A percentile compares a stretch with the other conserved stretches of the same genome.
Evolutionary conservation across 2,329 filamentous ascomycete genomes (phyloP).

Genomic region (Cladophialophora yegresii): DNA sequence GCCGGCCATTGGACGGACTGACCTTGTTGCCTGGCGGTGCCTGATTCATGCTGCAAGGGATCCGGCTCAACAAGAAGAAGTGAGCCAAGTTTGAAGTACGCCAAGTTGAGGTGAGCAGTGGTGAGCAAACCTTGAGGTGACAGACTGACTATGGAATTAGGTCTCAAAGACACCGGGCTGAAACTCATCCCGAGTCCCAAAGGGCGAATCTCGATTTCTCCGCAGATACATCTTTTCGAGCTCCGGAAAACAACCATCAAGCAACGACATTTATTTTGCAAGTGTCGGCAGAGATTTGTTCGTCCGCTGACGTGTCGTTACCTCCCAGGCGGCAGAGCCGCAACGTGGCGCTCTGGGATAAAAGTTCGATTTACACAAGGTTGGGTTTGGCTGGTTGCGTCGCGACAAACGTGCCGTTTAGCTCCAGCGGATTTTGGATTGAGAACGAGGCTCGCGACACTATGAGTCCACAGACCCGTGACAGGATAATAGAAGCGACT

Average conservation of each 20-base stretch:
- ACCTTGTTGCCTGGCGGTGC: slow-evolving; percentile 10
- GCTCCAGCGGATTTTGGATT: background rate
- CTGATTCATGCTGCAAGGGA: background rate
- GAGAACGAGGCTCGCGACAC: background rate
- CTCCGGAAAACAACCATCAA: too few relatives aligned
- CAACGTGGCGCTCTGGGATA: background rate
- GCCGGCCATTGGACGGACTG: background rate
- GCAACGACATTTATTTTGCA: too few relatives aligned
- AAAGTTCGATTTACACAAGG: too few relatives aligned
- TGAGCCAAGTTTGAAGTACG: background rate
- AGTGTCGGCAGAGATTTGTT: background rate
- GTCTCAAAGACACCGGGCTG: background rate
- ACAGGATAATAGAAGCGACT: background rate
- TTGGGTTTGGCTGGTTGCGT: background rate
- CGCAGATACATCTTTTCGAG: background rate
- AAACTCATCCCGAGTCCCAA: background rate
- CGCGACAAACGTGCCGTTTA: background rate
- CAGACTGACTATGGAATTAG: background rate
- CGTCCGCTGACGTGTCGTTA: background rate
- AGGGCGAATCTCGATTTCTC: background rate
- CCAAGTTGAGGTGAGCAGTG: too few relatives aligned
- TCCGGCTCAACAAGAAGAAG: background rate
- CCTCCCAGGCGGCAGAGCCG: background rate
- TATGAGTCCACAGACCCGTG: background rate
- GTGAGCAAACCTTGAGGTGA: background rate